Base-by-base conservation (phyloP, 257 asterid species). In the Hygrophila difformis region DNA sequence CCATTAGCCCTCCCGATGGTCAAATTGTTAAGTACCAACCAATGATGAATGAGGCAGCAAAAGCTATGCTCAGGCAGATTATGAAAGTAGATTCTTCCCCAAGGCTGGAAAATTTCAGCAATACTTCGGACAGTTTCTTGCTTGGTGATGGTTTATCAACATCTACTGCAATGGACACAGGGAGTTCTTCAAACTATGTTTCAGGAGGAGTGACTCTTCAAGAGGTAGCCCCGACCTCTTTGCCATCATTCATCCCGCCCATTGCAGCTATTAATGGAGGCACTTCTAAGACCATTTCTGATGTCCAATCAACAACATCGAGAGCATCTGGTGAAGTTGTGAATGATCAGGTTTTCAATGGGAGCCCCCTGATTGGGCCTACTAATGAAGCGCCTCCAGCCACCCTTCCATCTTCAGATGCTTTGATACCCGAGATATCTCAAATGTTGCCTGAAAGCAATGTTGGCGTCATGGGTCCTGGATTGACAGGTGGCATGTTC, bases 1-100 rank as follows among this genome's bases (percentile, higher is more conserved):
- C 82, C 33, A 62, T 51, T 11, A 64, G 42, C 62, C 61, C 78
- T 11, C 45, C 59, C 0, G 94, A 84, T 16, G 78, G 95, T 49
- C 96, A 79, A 74, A 82, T 89, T 45, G 75, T 89, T 7, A 89
- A 82, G 40, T 89, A 85, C 68, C 86, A 89, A 58, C 93, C 96
- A 10, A 36, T 45, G 74, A 79, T 79, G 63, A 89, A 73, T 7
- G 97, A 89, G 67, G 93, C 97, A 20, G 91, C 97, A 17, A 68
- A 84, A 66, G 67, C 91, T n/a, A 66, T 85, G 81, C 64, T 89
- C 26, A 79, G 74, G 64, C 93, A 89, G 76, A 72, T 82, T 18
- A 58, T 73, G 74, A 71, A 85, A 70, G 51, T 71, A 31, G 82
- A 76, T 44, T 70, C 95, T 28, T 70, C 95, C 33, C 62, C 92